Conservation (phyloP, 805 yeast species). For the Candida cerambycidarum region DNA sequence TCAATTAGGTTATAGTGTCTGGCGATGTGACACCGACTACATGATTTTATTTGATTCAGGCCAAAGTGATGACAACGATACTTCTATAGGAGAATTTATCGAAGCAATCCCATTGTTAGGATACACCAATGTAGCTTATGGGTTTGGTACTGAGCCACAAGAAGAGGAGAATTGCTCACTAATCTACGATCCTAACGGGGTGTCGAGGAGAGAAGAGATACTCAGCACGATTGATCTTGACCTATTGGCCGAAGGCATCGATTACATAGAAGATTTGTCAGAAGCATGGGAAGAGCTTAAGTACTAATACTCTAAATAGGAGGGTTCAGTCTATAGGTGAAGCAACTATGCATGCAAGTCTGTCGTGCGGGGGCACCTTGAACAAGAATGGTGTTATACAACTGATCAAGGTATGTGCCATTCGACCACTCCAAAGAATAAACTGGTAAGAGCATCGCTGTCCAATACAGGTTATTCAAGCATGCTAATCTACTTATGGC, state of each 20-base stretch:
- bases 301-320: not conserved
- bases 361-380: not conserved
- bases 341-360: not conserved
- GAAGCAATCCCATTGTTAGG: not conserved
- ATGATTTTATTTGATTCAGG: conserved; percentile 1
- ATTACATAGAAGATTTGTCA: not conserved
- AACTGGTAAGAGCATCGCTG: not conserved
- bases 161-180: conserved; percentile 1
- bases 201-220: not conserved
- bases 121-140: not conserved
- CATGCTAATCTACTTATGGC: not conserved
- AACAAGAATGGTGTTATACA: not conserved
- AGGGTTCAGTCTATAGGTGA: not conserved
- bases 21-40: not conserved
- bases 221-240: not conserved
- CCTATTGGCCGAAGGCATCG: not conserved
- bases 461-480: not conserved
- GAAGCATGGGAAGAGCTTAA: not conserved
- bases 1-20: not conserved
- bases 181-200: not conserved
- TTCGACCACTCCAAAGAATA: not conserved
- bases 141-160: not conserved
- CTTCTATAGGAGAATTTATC: not conserved
- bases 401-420: not conserved
- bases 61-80: not conserved